Percentiles rank a stretch among this genome's conserved stretches.
phyloP scores from a whole-genome alignment of 1,139 yeast genomes.

The Entelexis paramagnoliae region DNA sequence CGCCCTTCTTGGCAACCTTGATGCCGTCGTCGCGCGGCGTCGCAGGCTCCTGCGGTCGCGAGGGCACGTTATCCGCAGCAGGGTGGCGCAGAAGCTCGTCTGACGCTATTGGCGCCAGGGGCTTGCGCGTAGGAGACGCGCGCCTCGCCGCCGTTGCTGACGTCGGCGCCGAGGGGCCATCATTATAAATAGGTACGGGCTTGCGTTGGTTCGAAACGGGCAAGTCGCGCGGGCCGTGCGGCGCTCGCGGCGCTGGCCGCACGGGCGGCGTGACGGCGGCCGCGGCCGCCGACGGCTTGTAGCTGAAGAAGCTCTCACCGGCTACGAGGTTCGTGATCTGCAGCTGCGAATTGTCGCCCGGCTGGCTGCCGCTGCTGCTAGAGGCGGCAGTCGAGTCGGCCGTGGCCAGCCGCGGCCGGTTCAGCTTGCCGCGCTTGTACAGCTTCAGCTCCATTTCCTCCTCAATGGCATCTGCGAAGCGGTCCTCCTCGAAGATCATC shows the following conservation, averaged over 20 bases:
- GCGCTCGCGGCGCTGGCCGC: constrained; percentile 23
- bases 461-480: constrained; percentile 34
- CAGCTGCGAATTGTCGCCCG: constrained; percentile 23
- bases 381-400: background rate
- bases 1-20: constrained; percentile 4
- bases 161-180: background rate
- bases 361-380: background rate
- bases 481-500: constrained; percentile 35
- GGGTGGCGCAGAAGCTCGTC: background rate
- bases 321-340: constrained; percentile 27
- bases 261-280: constrained; percentile 21
- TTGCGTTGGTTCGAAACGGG: constrained; percentile 10
- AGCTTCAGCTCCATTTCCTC: constrained; percentile 29
- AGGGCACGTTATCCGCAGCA: background rate
- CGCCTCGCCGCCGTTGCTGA: background rate
- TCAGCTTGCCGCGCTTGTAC: constrained; percentile 11
- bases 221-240: constrained; percentile 15
- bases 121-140: constrained; percentile 3
- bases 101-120: constrained; percentile 11
- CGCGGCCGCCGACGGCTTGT: constrained; percentile 23
- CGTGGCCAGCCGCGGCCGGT: background rate
- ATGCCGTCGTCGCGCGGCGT: background rate
- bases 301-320: constrained; percentile 27
- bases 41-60: background rate
- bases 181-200: constrained; percentile 16